These are phyloP conservation scores for Venturia oleaginea DNA, from an alignment of 2,329 filamentous ascomycete genomes.

Conservation along the genomic window DNA sequence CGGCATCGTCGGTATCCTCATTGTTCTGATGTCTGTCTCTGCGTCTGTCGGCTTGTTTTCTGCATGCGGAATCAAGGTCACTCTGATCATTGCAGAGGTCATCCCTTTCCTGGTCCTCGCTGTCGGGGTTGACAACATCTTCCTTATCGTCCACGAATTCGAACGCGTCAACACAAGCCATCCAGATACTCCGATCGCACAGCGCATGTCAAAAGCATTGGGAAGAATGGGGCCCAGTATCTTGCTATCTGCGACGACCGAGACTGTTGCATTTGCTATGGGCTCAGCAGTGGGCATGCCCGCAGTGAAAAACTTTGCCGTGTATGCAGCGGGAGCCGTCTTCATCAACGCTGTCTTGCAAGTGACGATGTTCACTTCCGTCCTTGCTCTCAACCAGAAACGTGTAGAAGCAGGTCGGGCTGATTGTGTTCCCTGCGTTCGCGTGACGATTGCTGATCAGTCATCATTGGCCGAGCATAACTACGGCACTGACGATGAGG, in stretches of 20 bases:
- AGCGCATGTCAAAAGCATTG: constrained; percentile 77
- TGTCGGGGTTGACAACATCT: constrained; percentile 97
- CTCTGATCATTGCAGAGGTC: constrained; percentile 94
- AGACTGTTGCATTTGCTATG: constrained; percentile 86
- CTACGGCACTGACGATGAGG: constrained; percentile 75
- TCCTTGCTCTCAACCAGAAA: constrained; percentile 82
- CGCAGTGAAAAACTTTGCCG: constrained; percentile 91
- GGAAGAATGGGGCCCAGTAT: constrained; percentile 97
- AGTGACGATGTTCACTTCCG: constrained; percentile 92
- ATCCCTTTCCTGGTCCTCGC: constrained; percentile 96
- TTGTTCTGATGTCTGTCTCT: constrained; percentile 94
- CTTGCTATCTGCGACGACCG: constrained; percentile 85
- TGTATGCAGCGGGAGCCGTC: constrained; percentile 91
- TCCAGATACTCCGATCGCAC: constrained; percentile 78
- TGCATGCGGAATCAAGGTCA: constrained; percentile 83
- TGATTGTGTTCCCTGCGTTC: constrained; percentile 86
- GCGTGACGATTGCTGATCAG: constrained; percentile 60
- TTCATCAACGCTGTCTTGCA: constrained; percentile 96
- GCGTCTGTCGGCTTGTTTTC: constrained; percentile 94
- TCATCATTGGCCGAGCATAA: neutral
- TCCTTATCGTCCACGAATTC: constrained; percentile 96
- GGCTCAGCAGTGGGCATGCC: constrained; percentile 96
- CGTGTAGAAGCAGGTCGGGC: constrained; percentile 81
- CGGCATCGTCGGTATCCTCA: constrained; percentile 87
- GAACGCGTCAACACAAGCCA: constrained; percentile 89